Percentiles rank a stretch among this genome's conserved stretches.
Conservation (phyloP, 768 basidiomycete genomes). For the Myochromella boudieri region DNA sequence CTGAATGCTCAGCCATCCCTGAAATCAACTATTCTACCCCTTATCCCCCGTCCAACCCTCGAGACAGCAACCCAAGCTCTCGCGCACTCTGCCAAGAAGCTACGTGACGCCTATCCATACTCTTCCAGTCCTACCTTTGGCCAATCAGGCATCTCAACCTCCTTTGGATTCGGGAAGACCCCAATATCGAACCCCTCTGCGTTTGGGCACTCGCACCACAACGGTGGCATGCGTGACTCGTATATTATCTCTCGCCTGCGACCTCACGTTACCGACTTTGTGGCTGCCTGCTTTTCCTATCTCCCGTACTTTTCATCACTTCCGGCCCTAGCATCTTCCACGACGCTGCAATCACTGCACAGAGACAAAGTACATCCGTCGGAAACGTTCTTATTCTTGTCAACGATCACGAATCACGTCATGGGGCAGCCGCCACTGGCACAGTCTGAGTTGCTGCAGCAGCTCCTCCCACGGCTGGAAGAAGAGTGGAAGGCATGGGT, state of each 20-base stretch:
- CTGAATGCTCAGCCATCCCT: constrained; percentile 67
- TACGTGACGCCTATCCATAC: constrained; percentile 84
- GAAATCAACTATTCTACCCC: constrained; percentile 67
- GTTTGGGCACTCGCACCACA: constrained; percentile 24
- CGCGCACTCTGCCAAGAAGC: constrained; percentile 64
- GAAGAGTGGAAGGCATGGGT: constrained; percentile 84
- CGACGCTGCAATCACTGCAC: constrained; percentile 46
- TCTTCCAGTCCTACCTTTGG: constrained; percentile 47
- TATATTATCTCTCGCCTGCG: constrained; percentile 76
- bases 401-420: constrained; percentile 65
- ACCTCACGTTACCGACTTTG: constrained; percentile 75
- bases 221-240: constrained; percentile 73
- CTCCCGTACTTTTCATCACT: constrained; percentile 81
- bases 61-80: constrained; percentile 72
- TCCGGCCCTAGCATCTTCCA: constrained; percentile 24
- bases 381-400: constrained; percentile 74
- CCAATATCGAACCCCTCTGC: constrained; percentile 20
- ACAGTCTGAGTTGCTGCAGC: constrained; percentile 54
- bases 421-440: constrained; percentile 67
- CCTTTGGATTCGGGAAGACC: constrained; percentile 33
- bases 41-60: constrained; percentile 84
- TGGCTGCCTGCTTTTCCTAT: constrained; percentile 76
- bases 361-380: constrained; percentile 69
- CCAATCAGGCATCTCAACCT: constrained; percentile 22
- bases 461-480: constrained; percentile 60